Conservation (phyloP, 306 rosid species). For the Acacia acuminata region DNA sequence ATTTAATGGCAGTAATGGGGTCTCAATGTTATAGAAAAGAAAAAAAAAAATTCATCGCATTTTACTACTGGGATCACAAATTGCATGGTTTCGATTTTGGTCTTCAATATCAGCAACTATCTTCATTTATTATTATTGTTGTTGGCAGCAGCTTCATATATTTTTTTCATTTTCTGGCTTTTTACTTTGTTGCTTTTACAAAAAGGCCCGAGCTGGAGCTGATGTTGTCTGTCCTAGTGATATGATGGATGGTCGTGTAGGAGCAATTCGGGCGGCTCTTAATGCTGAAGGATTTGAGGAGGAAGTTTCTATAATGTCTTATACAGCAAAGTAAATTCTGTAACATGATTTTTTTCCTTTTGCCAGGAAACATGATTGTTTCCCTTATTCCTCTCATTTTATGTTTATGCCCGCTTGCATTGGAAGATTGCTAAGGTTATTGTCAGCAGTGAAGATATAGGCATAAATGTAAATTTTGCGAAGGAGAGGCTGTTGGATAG, state of each 20-base stretch:
- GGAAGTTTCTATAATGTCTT: slow-evolving; percentile 92
- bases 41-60: neutral
- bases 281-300: slow-evolving; percentile 96
- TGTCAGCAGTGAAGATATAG: neutral
- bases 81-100: slow-evolving; percentile 11
- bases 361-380: neutral
- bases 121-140: neutral
- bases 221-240: slow-evolving; percentile 98
- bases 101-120: slow-evolving; percentile 13
- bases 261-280: slow-evolving; percentile 87
- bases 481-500: slow-evolving; percentile 3
- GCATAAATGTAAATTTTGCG: slow-evolving; percentile 11
- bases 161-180: neutral
- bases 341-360: slow-evolving; percentile 19
- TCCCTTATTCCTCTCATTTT: slow-evolving; percentile 18
- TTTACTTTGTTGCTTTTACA: slow-evolving; percentile 17
- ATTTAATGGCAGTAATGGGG: neutral
- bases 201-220: slow-evolving; percentile 95
- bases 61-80: slow-evolving; percentile 8
- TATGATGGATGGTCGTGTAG: slow-evolving; percentile 98
- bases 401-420: slow-evolving; percentile 11
- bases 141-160: neutral
- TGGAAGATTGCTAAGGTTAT: slow-evolving; percentile 21
- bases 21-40: neutral
- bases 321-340: slow-evolving; percentile 79